Evolutionary conservation across 495 filamentous ascomycete genomes (phyloP), one percentile per base, ranked within the genome.

Genomic region (Hyaloscypha hepaticicola): DNA sequence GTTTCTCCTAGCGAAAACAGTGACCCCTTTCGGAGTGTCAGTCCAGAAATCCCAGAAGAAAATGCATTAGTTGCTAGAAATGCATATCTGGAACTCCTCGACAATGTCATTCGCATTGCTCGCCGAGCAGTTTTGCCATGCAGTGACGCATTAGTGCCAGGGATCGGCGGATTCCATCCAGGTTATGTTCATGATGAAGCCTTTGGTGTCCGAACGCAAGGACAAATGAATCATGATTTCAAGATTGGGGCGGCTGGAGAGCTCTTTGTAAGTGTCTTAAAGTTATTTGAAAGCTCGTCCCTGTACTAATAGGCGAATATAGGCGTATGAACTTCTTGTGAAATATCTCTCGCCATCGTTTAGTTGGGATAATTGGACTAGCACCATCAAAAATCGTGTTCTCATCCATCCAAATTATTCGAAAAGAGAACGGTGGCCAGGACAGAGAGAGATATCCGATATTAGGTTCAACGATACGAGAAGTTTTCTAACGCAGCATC

Each of bases 201-300:
- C 11, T 60, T 61, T 51, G 51, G 65, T 16, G 52, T 72, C 55
- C 60, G 68, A n/a, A 66, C 68, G 1, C 63, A 29, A 22, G 52
- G 52, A 12, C 70, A 73, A 60, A 53, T 77, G 4, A 74, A 74
- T 45, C 68, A 76, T 22, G 73, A 78, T 63, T 73, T 60, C 60
- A 74, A 72, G 55, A 71, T 82, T 53, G 79, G 78, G 14, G 78
- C 79, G 0, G 78, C 77, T 2, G 79, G 79, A 12, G 79, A 82
- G 60, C 69, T 82, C n/a, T 80, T 75, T 58, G 79, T 79, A 67
- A 70, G 77, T 71, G 22, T 48, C 52, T 27, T 34, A 28, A 58
- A n/a, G 14, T 48, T 1, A 27, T 48, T 5, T 4, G 6, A 6
- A 25, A 52, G 16, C 9, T 31, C 38, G 19, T 8, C 8, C 21